phyloP scores from a whole-genome alignment of 345 rosid genomes.

The Fremontodendron californicum region DNA sequence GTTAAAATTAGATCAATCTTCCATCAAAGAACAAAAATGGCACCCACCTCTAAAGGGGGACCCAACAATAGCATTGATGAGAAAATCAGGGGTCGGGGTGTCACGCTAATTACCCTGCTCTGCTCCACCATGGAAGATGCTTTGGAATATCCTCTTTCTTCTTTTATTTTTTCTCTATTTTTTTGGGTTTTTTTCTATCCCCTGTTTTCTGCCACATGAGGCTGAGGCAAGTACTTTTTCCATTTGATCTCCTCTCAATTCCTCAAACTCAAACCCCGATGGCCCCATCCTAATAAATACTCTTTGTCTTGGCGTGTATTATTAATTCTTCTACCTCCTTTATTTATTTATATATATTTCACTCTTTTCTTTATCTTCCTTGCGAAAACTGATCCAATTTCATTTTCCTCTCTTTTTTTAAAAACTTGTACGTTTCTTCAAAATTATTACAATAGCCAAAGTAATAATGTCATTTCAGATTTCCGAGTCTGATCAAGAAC shows the following conservation, averaged over 20 bases:
- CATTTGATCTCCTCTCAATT: no score
- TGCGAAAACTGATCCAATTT: background rate
- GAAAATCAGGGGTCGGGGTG: background rate
- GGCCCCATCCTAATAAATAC: background rate
- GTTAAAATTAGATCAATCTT: no score
- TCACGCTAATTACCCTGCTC: background rate
- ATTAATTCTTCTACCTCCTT: no score
- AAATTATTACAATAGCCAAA: background rate
- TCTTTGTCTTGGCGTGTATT: background rate
- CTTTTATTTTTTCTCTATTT: no score
- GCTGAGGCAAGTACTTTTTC: background rate
- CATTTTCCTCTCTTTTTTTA: background rate
- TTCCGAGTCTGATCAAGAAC: constrained; percentile 36
- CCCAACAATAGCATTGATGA: background rate
- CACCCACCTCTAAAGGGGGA: background rate
- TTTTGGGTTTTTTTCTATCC: background rate
- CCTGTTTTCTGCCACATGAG: background rate
- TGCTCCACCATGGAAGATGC: constrained; percentile 14
- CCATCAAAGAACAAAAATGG: background rate
- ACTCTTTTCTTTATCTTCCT: no score
- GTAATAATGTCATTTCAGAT: constrained; percentile 19
- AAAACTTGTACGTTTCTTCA: background rate
- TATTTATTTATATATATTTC: no score
- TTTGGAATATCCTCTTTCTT: constrained; percentile 11
- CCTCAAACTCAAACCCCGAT: background rate